Evolutionary conservation across 306 rosid genomes (phyloP), one percentile per base, ranked within the genome.

Genomic region (Dicorynia guianensis): DNA sequence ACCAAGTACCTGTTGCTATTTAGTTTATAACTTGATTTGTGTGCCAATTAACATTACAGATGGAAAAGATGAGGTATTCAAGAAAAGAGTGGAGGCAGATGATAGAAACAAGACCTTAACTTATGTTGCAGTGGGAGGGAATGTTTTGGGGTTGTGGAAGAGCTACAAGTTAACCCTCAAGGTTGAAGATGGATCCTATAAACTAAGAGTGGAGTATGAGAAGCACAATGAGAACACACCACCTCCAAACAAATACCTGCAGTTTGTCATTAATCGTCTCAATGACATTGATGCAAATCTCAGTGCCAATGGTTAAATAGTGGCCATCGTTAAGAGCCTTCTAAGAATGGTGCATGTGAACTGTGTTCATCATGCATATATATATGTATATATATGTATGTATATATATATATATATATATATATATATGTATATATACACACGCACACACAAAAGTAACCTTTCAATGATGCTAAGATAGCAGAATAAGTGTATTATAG

Each of bases 51-150:
- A 25, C 30, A 25, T 25, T 6, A 10, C 4, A 40, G 46, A 40
- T 3, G 13, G 63, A 30, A 57, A 57, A 25, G 39, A 20, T 10
- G 39, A 57, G 25, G 15, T 25, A 20, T 25, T 46, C 2, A 67
- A 47, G 72, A 58, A 47, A 67, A 67, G 58, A 47, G 5, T 44
- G 14, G 72, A 47, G 44, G 58, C 47, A 39, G 58, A 67, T 47
- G 72, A 67, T 46, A 43, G 5, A 48, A 67, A 25, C 57, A 47
- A 67, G 30, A 67, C 30, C 6, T 6, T 67, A 33, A 67, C 42
- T 8, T 47, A 3, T 49, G 39, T 17, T 4, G 72, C 58, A 4
- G 17, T 67, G 57, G 58, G 43, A 66, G 72, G 44, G 13, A 14
- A 66, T 30, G 4, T 66, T 25, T 4, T 5, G 25, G 44, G 47